A percentile compares a stretch with the other conserved stretches of the same genome.
Conservation (phyloP, 2,329 filamentous ascomycete species). For the Ophiostoma angusticollis region DNA sequence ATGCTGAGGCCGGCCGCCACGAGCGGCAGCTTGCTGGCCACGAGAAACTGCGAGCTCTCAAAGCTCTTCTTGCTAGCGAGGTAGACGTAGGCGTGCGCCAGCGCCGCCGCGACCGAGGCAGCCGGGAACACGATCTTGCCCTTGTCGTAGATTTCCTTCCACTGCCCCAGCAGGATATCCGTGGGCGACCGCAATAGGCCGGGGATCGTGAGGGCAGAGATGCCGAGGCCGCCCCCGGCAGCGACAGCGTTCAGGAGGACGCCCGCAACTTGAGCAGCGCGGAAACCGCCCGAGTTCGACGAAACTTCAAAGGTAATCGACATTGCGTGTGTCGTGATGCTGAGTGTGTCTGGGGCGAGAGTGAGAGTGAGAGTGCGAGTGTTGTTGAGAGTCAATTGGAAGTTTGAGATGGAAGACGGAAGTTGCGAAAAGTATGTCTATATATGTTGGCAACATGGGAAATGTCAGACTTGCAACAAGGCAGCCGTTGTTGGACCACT, state of each 20-base stretch:
- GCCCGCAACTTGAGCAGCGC: conserved; percentile 35
- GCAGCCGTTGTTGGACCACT: no score
- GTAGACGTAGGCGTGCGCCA: conserved; percentile 31
- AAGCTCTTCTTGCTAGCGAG: conserved; percentile 8
- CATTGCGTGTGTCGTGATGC: not conserved
- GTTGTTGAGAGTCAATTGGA: no score
- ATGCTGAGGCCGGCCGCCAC: conserved; percentile 32
- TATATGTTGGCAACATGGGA: no score
- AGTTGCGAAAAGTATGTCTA: no score
- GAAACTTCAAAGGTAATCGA: not conserved
- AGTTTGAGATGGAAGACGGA: no score
- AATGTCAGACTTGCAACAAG: no score
- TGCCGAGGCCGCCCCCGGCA: conserved; percentile 23
- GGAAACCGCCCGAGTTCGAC: conserved; percentile 21
- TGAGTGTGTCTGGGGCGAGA: not conserved
- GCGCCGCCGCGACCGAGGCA: conserved; percentile 26
- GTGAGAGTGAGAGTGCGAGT: no score
- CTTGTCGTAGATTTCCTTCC: conserved; percentile 29
- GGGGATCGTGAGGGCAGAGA: conserved; percentile 35
- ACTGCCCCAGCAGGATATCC: conserved; percentile 42
- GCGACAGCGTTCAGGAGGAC: conserved; percentile 37
- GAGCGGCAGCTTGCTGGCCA: conserved; percentile 29
- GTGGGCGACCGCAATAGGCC: conserved; percentile 42
- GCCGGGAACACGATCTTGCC: conserved; percentile 28
- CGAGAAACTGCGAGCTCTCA: conserved; percentile 13